These are phyloP conservation scores for Chaetomium fimeti DNA, from an alignment of 495 filamentous ascomycete species.

Conservation along the genomic window DNA sequence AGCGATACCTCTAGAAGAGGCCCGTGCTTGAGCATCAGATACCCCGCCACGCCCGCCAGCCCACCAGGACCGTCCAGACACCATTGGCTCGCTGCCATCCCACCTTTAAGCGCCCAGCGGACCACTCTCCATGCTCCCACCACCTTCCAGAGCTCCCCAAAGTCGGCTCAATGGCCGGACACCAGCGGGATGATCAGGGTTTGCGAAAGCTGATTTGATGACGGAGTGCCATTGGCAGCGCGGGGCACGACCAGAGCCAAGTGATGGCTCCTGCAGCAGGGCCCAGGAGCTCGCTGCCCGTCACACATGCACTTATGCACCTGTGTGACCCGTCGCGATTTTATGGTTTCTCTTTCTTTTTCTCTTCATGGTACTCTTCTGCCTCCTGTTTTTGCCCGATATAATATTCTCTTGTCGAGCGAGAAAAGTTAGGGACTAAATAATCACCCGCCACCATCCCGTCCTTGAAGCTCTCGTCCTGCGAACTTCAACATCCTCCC, in stretches of 20 bases:
- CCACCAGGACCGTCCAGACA: background rate
- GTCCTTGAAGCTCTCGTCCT: background rate
- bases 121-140: slow-evolving; percentile 2
- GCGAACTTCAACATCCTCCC: background rate
- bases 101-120: slow-evolving; percentile 34
- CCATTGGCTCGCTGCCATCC: slow-evolving; percentile 24
- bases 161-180: slow-evolving; percentile 17
- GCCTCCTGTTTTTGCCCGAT: background rate
- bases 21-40: slow-evolving; percentile 11
- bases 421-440: background rate
- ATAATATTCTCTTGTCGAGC: background rate
- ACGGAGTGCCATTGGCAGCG: slow-evolving; percentile 13
- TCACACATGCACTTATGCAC: slow-evolving; percentile 10
- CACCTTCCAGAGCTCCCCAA: background rate
- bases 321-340: slow-evolving; percentile 9
- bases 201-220: slow-evolving; percentile 26
- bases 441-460: slow-evolving; percentile 3
- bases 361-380: background rate
- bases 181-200: slow-evolving; percentile 19
- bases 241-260: slow-evolving; percentile 19
- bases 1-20: slow-evolving; percentile 6
- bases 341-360: slow-evolving; percentile 1
- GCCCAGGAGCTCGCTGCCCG: slow-evolving; percentile 9
- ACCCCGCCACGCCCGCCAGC: slow-evolving; percentile 10
- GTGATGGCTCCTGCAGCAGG: slow-evolving; percentile 22